Evolutionary conservation across 164 flowering plant species (phyloP), one percentile per base, ranked within the genome.

Genomic region (Malania oleifera): DNA sequence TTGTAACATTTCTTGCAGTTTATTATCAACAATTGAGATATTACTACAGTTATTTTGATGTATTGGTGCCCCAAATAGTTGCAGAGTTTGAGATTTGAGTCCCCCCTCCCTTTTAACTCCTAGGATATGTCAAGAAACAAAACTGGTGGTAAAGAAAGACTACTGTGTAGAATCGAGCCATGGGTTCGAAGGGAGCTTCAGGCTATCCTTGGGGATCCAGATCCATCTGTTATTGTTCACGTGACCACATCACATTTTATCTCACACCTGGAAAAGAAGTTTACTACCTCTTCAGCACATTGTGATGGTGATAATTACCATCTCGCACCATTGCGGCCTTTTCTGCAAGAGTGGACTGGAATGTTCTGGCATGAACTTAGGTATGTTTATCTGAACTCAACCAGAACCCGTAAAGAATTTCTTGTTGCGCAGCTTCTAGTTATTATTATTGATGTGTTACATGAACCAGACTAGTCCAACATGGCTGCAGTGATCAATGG

Each of bases 321-420:
- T 52, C 62, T 78, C 29, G 64, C 73, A 44, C 75, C 82, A 10
- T 60, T 86, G 73, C 73, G 64, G 48, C 83, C 77, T 50, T 85
- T 85, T 66, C 70, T 89, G 66, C 75, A 57, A 35, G 76, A 76
- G 1, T 56, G 46, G 53, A 66, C 87, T 2, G 41, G 69, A 53
- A 50, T 74, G 70, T 86, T 89, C 51, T 89, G 93, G 96, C 93
- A 89, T 73, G 93, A 89, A 66, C 75, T 89, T 4, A 77, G 91
- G 96, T 88, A 65, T 28, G 11, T 39, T n/a, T 7, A n/a, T 40
- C 35, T 48, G 8, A 45, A 41, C 45, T 41, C 54, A 22, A 22
- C 18, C 24, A 14, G 20, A 1, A 15, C 51, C 25, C 17, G 8
- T 23, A 7, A 29, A 34, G 39, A n/a, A n/a, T n/a, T n/a, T n/a